phyloP scores from a whole-genome alignment of 129 eudicot species.

The Escallonia rubra region DNA sequence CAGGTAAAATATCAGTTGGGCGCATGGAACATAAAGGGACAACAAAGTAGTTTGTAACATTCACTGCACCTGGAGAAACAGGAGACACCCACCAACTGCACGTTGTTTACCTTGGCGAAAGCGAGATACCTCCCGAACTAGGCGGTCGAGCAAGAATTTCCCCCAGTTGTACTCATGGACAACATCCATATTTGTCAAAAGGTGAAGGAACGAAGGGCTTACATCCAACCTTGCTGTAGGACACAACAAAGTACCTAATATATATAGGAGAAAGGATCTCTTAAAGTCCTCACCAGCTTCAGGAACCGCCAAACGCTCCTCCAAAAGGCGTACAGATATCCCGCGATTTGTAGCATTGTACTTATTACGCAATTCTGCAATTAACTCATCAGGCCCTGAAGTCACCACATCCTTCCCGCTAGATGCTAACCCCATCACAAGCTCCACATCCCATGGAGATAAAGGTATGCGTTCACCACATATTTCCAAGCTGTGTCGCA shows the following conservation, averaged over 20 bases:
- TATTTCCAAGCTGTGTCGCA: constrained; percentile 64
- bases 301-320: constrained; percentile 59
- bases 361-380: constrained; percentile 56
- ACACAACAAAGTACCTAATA: constrained; percentile 71
- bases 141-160: constrained; percentile 70
- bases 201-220: constrained; percentile 79
- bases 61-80: constrained; percentile 67
- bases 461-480: constrained; percentile 76
- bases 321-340: constrained; percentile 63
- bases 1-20: neutral
- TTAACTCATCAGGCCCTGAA: constrained; percentile 72
- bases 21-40: neutral
- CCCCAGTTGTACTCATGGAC: constrained; percentile 84
- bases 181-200: constrained; percentile 60
- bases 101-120: constrained; percentile 81
- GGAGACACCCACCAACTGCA: constrained; percentile 83
- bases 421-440: constrained; percentile 73
- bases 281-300: constrained; percentile 84
- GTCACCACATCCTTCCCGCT: constrained; percentile 72
- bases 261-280: constrained; percentile 68
- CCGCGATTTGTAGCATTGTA: constrained; percentile 81
- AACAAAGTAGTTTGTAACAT: constrained; percentile 10
- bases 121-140: constrained; percentile 82
- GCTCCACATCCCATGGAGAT: constrained; percentile 68
- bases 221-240: constrained; percentile 87